Conservation (phyloP, 1,139 yeast genomes). For the Pichia sp. region DNA sequence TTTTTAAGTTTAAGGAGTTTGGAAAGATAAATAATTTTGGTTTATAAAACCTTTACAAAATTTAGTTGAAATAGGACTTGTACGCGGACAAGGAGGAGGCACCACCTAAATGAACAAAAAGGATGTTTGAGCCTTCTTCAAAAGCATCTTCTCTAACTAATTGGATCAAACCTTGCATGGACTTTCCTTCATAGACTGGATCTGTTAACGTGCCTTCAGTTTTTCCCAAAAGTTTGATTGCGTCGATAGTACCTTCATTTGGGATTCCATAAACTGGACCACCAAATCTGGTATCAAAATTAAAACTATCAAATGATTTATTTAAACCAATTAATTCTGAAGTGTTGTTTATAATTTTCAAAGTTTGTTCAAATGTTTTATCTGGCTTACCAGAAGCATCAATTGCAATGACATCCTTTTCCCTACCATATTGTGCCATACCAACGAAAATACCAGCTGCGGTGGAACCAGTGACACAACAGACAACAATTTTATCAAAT, state of each 20-base stretch:
- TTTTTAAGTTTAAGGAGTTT: too few relatives aligned
- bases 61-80: slow-evolving; percentile 19
- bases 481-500: slow-evolving; percentile 30
- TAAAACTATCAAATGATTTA: slow-evolving; percentile 24
- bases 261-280: slow-evolving; percentile 30
- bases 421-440: slow-evolving; percentile 30
- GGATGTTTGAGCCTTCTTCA: slow-evolving; percentile 26
- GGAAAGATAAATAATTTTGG: too few relatives aligned
- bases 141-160: slow-evolving; percentile 25
- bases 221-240: slow-evolving; percentile 28
- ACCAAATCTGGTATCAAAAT: slow-evolving; percentile 28
- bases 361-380: slow-evolving; percentile 28
- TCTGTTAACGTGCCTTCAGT: slow-evolving; percentile 31
- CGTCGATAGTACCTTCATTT: slow-evolving; percentile 31
- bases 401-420: slow-evolving; percentile 30
- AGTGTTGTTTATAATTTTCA: slow-evolving; percentile 29
- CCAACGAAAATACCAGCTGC: slow-evolving; percentile 31
- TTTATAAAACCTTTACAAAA: neutral
- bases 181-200: slow-evolving; percentile 31
- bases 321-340: slow-evolving; percentile 27
- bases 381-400: slow-evolving; percentile 33
- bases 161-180: slow-evolving; percentile 29
- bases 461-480: slow-evolving; percentile 31
- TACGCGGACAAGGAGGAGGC: slow-evolving; percentile 30
- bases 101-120: slow-evolving; percentile 30